Base-by-base conservation (phyloP, 2,329 filamentous ascomycete species). In the Periglandula ipomoeae region DNA sequence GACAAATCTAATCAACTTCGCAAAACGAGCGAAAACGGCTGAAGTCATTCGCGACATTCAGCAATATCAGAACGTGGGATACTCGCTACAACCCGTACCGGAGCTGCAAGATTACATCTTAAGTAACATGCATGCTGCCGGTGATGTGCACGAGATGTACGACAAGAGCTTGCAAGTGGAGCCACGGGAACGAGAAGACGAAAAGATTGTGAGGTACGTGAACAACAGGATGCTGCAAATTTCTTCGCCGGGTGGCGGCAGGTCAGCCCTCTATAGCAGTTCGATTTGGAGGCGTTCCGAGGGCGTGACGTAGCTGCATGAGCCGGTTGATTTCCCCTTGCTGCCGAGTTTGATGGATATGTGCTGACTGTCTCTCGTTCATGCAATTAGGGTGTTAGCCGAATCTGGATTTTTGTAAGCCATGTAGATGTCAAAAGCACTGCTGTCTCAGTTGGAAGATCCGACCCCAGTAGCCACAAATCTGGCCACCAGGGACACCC, bases 81-180 rank as follows among this genome's bases (percentile, higher is more conserved):
- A 97, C 65, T 84, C 87, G 7, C 73, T 98, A 46, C 87, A 94
- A 62, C 79, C 89, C 0, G 91, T 98, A 15, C 79, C 84, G 2
- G 93, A 97, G 69, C 74, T 98, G 56, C 91, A 97, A 65, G 90
- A 97, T 58, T 98, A 97, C 69, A 95, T 98, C 56, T 71, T 96
- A 57, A 90, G 84, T 65, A 96, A 97, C 66, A 95, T 97, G 87
- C 86, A 94, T 70, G 85, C 85, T 26, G 91, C 93, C 4, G 87
- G 89, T 46, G 91, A 97, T 65, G 93, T 98, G 54, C 90, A 97
- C 67, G 91, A 97, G 74, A 97, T 97, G 93, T 98, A 97, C 73
- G 90, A 97, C 68, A 90, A 90, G 76, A 95, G 89, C 70, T 74
- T 98, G 70, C 78, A 84, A 61, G 84, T 98, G 52, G 93, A 98